phyloP scores from a whole-genome alignment of 2,329 filamentous ascomycete genomes.

The Paracoccidioides lutzii region DNA sequence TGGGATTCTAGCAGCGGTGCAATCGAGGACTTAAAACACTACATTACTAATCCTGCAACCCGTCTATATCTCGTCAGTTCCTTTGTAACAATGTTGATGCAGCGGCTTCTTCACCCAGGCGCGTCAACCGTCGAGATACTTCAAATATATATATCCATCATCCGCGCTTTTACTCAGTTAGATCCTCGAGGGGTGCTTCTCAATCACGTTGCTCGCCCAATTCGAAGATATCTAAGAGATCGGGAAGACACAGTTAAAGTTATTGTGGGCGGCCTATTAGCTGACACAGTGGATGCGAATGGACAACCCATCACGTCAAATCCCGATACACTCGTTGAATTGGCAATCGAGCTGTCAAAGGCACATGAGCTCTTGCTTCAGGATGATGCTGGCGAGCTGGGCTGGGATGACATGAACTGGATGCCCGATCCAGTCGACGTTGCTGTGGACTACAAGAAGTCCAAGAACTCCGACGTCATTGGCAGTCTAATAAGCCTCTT shows the following conservation, averaged over 20 bases:
- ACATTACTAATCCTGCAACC: constrained; percentile 40
- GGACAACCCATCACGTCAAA: constrained; percentile 16
- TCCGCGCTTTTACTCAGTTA: constrained; percentile 49
- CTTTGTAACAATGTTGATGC: constrained; percentile 42
- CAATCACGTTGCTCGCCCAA: constrained; percentile 52
- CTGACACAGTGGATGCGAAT: constrained; percentile 37
- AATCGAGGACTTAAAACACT: constrained; percentile 48
- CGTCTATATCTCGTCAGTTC: constrained; percentile 42
- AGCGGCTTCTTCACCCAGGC: constrained; percentile 48
- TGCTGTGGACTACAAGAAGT: constrained; percentile 78
- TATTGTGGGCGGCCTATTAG: constrained; percentile 51
- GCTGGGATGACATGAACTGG: constrained; percentile 92
- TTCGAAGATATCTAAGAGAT: constrained; percentile 50
- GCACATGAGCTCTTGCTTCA: constrained; percentile 30
- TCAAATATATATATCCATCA: constrained; percentile 55
- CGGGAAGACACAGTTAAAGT: constrained; percentile 54
- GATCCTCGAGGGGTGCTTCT: constrained; percentile 54
- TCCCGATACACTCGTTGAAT: constrained; percentile 37
- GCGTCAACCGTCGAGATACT: constrained; percentile 54
- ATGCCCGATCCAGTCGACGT: constrained; percentile 86
- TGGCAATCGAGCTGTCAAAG: constrained; percentile 40
- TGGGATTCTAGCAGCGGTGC: constrained; percentile 48
- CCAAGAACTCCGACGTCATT: constrained; percentile 80
- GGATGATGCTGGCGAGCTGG: constrained; percentile 52
- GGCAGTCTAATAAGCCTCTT: constrained; percentile 77